Evolutionary conservation across 345 rosid genomes (phyloP), one percentile per base, ranked within the genome.

Genomic region (Erysimum cheiranthoides): DNA sequence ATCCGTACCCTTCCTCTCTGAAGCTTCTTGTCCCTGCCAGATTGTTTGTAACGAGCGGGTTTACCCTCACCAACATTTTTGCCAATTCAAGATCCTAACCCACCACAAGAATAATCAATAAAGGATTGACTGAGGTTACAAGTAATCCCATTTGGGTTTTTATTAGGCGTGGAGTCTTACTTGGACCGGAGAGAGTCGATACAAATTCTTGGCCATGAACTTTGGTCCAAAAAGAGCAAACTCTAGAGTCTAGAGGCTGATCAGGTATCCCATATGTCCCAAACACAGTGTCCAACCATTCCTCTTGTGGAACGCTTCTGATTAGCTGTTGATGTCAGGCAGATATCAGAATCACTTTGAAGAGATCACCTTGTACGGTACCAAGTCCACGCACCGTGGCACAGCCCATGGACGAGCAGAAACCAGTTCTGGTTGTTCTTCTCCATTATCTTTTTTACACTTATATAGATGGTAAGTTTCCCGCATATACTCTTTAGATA

Each of bases 331-430:
- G 8, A 8, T 16, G 16, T 30, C 32, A 61, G 8, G 10, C 25
- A 40, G 12, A 43, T 18, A 66, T 51, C 8, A 6, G 53, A 35
- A 50, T 51, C 25, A 34, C 6, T 27, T 5, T 10, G 9, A 47
- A 17, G 8, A 3, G 7, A 27, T 42, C 35, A 62, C 2, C 32
- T 10, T 1, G 8, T 49, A 27, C 4, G n/a, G 80, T 56, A 85
- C 84, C 84, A 85, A 78, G 64, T 68, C 85, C 86, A 81, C 0
- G 74, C 85, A 34, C 86, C 81, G 34, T 77, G 83, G 11, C 74
- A 35, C 5, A 68, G 61, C 3, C 77, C 82, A 70, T 82, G 86
- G 14, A 84, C 73, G 6, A 78, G 16, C 5, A 82, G 80, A 27
- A 74, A 80, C 36, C 66, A 78, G 12, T 73, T 49, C 49, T 34